A percentile compares a stretch with the other conserved stretches of the same genome.
phyloP scores from a whole-genome alignment of 176 grass and related monocot species.

The sorghum (Sorghum bicolor) region DNA sequence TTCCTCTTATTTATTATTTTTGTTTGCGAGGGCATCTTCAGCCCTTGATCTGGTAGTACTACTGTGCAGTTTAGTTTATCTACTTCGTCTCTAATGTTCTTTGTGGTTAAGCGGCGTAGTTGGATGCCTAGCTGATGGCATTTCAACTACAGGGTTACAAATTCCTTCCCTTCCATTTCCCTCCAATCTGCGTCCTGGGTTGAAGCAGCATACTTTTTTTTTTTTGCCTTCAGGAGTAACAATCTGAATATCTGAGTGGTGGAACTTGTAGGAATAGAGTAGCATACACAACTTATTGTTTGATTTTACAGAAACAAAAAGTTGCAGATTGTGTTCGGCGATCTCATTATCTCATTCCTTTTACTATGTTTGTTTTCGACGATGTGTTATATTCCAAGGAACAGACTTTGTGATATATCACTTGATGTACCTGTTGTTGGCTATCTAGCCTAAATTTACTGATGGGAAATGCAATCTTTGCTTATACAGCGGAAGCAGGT shows the following conservation, averaged over 20 bases:
- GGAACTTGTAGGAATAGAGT: background rate
- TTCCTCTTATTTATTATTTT: no score
- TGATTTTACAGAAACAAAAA: background rate
- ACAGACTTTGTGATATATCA: background rate
- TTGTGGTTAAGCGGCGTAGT: background rate
- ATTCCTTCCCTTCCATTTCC: no score
- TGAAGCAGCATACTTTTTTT: no score
- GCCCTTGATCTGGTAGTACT: no score
- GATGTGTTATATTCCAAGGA: background rate
- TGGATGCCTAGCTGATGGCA: background rate
- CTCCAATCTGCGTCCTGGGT: no score
- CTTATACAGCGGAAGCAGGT: background rate
- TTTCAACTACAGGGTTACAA: background rate
- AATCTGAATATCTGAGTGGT: no score
- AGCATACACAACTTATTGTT: background rate
- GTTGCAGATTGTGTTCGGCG: background rate
- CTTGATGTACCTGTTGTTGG: background rate
- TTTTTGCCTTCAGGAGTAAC: no score
- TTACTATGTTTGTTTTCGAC: background rate
- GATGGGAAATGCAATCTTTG: background rate
- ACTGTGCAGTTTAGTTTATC: background rate
- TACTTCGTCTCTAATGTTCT: background rate
- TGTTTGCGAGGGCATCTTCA: background rate
- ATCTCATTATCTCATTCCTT: background rate
- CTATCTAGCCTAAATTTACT: background rate